Evolutionary conservation across 371 early-diverging fungal species (phyloP), one percentile per base, ranked within the genome.

Genomic region (Apophysomyces sp.): DNA sequence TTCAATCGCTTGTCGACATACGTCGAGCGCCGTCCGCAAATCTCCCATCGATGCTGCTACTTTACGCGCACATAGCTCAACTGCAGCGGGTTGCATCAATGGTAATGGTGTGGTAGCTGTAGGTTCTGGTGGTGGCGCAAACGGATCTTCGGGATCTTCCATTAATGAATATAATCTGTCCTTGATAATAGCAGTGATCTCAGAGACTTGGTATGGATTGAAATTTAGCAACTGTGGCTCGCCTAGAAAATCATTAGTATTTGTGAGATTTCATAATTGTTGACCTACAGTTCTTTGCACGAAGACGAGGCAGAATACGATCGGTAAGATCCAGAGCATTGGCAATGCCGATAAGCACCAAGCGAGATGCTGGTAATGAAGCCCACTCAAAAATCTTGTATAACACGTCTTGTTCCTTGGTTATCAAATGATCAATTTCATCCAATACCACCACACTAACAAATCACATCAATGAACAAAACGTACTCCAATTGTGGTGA

Each of bases 271-370:
- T 9, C 9, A 16, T 21, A 16, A 24, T 57, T 16, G 2, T n/a
- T 36, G n/a, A 52, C 67, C 61, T 72, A 85, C 92, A 91, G 64
- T 89, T 86, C 67, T 89, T 90, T 16, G 92, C 89, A 59, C 86
- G 81, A 41, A 98, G 80, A n/a, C 95, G 83, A 4, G 97, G 96
- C 61, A 96, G 74, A 52, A 94, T 85, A 9, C 94, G 86, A 60
- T 94, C 91, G 4, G 94, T 94, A 66, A 98, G 76, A 66, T 97
- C 93, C 31, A 98, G 73, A 0, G 96, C 92, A 69, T 98, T 98
- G n/a, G 97, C 94, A 60, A 98, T 96, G n/a, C 97, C 97, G 51
- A 98, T 88, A 37, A 98, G 71, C 0, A 86, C 87, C 52, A 97
- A 70, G 0, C 84, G 81, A 34, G 94, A 90, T 6, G 75, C 63